Evolutionary conservation across 441 rosid species (phyloP).

Genomic region (Pelargonium myrrhifolium): DNA sequence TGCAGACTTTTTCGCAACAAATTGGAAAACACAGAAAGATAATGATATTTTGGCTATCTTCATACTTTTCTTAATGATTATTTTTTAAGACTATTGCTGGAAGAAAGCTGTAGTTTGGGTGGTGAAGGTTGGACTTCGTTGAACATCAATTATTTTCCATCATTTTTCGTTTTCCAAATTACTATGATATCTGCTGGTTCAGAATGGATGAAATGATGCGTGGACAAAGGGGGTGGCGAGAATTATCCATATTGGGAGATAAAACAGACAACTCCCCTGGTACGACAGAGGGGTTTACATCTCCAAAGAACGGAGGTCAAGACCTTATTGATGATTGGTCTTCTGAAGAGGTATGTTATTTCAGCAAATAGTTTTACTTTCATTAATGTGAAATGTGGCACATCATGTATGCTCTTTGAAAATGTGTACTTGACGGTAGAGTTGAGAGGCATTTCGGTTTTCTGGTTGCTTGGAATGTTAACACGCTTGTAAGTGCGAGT

Average conservation of each 20-base stretch:
- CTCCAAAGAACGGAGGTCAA: conserved; percentile 49
- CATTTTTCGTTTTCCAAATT: conserved; percentile 6
- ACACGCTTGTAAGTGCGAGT: neutral
- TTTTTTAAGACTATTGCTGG: neutral
- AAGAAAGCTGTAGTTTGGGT: neutral
- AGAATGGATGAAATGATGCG: conserved; percentile 99
- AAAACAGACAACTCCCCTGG: conserved; percentile 72
- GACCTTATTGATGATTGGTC: conserved; percentile 47
- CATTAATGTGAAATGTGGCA: too few relatives aligned
- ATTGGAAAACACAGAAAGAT: neutral
- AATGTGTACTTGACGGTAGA: neutral
- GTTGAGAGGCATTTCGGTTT: neutral
- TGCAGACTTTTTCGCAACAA: too few relatives aligned
- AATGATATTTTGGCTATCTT: neutral
- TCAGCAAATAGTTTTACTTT: neutral
- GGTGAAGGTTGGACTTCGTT: neutral
- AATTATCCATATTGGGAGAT: conserved; percentile 72
- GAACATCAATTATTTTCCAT: neutral
- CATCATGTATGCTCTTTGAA: too few relatives aligned
- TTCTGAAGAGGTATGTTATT: conserved; percentile 58
- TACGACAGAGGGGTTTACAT: conserved; percentile 81
- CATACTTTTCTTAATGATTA: too few relatives aligned
- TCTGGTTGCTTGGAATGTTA: neutral
- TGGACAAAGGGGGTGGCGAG: conserved; percentile 95
- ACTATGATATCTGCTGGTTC: conserved; percentile 20